Percentiles rank a stretch among this genome's conserved stretches.
These are phyloP conservation scores for Phialophora tarda DNA, from an alignment of 2,329 filamentous ascomycete genomes.

Conservation along the genomic window DNA sequence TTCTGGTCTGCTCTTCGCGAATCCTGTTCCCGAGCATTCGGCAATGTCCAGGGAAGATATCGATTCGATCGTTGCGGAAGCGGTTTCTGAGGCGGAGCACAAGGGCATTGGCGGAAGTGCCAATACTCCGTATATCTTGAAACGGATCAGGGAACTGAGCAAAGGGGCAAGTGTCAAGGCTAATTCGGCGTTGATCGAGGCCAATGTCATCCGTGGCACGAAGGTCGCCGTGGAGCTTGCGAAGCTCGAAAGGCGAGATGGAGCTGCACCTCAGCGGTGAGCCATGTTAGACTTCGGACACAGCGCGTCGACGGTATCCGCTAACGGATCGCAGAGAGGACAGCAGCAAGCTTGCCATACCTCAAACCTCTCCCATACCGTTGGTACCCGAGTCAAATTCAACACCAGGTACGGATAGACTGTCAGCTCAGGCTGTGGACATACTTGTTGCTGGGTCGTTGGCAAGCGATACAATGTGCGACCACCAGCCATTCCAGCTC, in stretches of 20 bases:
- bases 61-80: constrained; percentile 70
- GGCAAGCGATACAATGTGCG: constrained; percentile 84
- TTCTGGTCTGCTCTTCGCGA: constrained; percentile 85
- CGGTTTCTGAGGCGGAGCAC: constrained; percentile 67
- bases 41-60: constrained; percentile 75
- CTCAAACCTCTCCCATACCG: background rate
- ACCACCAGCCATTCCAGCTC: constrained; percentile 63
- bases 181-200: constrained; percentile 72
- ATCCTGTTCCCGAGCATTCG: constrained; percentile 75
- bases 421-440: constrained; percentile 53
- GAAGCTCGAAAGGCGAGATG: constrained; percentile 53
- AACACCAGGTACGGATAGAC: background rate
- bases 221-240: constrained; percentile 68
- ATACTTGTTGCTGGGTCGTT: constrained; percentile 88
- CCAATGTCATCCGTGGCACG: constrained; percentile 69
- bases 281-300: constrained; percentile 30
- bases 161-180: constrained; percentile 72
- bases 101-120: constrained; percentile 72
- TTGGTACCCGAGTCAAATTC: background rate
- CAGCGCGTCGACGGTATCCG: background rate
- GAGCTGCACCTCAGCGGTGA: constrained; percentile 35
- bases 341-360: constrained; percentile 6
- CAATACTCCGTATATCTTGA: constrained; percentile 84
- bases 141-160: constrained; percentile 78
- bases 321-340: constrained; percentile 26